Base-by-base conservation (phyloP, 805 yeast genomes). In the Yarrowia keelungensis region DNA sequence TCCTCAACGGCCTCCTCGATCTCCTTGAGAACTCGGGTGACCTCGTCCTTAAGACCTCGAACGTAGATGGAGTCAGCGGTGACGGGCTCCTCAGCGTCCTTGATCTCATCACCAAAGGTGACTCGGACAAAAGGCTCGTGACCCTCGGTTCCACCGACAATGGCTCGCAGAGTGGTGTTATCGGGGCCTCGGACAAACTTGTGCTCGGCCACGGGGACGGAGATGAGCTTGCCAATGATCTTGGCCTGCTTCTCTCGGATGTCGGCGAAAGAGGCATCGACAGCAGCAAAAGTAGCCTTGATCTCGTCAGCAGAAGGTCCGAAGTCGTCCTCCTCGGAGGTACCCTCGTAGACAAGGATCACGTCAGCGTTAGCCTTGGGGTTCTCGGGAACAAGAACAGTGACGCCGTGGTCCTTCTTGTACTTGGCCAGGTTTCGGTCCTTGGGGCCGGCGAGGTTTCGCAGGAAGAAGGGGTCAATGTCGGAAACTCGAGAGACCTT, bases 1-100 rank as follows among this genome's bases (percentile, higher is more conserved):
- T 87, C 89, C 68, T 83, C 85, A 69, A 90, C 79, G 12, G 87
- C 81, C 56, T 81, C 79, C 42, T 79, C 81, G 47, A 92, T 82
- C 65, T 84, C 89, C 58, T 79, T 80, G 68, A 80, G 79, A 19
- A 86, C 87, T 51, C 81, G 80, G 26, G 81, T 77, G 39, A 92
- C 93, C 68, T 88, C 90, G 2, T 80, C 75, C 73, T 86, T 85
- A 69, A 86, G 81, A 72, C 99, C 98, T 74, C 88, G 88, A 59
- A 95, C 77, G 67, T 81, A 81, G 14, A 94, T 81, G 71, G 86
- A 82, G 73, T 89, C 83, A 10, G 80, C 76, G 46, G 86, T 78
- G 16, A 73, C 70, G 12, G 68, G 58, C 35, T 45, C 71, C 39
- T 66, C 80, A 78, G 71, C 79, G 81, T 81, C 54, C 36, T 71